A percentile compares a stretch with the other conserved stretches of the same genome.
phyloP scores from a whole-genome alignment of 371 early-diverging fungal species.

The Mortierella sp. region DNA sequence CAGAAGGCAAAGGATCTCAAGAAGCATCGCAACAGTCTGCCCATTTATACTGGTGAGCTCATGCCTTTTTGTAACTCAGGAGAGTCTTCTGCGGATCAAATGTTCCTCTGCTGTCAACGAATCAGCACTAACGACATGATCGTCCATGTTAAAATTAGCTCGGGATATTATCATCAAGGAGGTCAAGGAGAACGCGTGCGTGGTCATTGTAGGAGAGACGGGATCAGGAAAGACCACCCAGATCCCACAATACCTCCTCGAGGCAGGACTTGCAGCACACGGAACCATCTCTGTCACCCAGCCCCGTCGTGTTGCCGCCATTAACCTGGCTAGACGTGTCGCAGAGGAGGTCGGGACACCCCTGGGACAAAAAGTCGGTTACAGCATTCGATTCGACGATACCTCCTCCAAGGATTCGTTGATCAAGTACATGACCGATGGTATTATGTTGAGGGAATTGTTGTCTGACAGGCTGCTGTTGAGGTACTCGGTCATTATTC shows the following conservation, averaged over 20 bases:
- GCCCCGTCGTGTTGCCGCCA: constrained; percentile 98
- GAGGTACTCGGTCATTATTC: constrained; percentile 89
- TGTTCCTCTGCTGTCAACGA: not conserved
- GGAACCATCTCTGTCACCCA: constrained; percentile 95
- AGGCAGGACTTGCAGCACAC: constrained; percentile 75
- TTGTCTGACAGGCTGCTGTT: constrained; percentile 85
- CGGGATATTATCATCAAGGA: constrained; percentile 69
- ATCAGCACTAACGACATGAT: not conserved
- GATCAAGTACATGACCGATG: constrained; percentile 98
- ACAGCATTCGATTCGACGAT: constrained; percentile 98
- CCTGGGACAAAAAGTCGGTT: constrained; percentile 89
- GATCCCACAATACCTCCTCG: constrained; percentile 92
- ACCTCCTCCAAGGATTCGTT: constrained; percentile 84
- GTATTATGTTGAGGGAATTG: constrained; percentile 96
- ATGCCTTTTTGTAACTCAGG: not conserved
- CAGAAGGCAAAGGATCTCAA: constrained; percentile 42
- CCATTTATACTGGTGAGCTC: constrained; percentile 59
- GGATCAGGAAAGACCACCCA: constrained; percentile 80
- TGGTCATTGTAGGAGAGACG: constrained; percentile 77
- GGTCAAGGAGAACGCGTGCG: constrained; percentile 66
- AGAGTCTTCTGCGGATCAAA: no score
- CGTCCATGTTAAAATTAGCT: constrained; percentile 52
- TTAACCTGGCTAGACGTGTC: constrained; percentile 94
- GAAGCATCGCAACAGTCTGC: constrained; percentile 60
- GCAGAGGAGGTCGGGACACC: constrained; percentile 88